A percentile compares a stretch with the other conserved stretches of the same genome.
Conservation (phyloP, 805 yeast genomes). For the Barnettozyma botsteinii region DNA sequence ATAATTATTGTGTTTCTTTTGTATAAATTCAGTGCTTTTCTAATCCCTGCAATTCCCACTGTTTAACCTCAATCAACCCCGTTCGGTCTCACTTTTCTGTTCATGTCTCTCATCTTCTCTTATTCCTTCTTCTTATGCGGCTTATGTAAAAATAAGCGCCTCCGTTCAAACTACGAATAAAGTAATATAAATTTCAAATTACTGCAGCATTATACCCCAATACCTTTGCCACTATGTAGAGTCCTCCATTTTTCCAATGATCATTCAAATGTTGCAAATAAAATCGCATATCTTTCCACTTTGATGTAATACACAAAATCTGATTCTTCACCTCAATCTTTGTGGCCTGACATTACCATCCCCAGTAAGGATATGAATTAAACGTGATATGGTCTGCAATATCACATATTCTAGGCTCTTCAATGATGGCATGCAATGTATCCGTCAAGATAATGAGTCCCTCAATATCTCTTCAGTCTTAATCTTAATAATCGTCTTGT, state of each 20-base stretch:
- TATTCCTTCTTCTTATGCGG: too few species aligned
- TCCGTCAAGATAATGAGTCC: conserved; percentile 56
- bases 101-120: too few species aligned
- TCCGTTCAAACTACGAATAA: too few species aligned
- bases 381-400: conserved; percentile 55
- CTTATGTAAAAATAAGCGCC: too few species aligned
- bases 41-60: too few species aligned
- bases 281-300: conserved; percentile 37
- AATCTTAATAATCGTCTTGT: conserved; percentile 40
- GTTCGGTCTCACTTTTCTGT: too few species aligned
- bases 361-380: conserved; percentile 58
- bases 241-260: conserved; percentile 51
- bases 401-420: conserved; percentile 43
- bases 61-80: too few species aligned
- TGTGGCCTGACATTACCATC: conserved; percentile 47
- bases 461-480: conserved; percentile 37
- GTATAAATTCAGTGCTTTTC: too few species aligned
- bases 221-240: conserved; percentile 10
- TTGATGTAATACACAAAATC: too few species aligned
- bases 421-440: conserved; percentile 47
- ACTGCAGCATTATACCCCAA: conserved; percentile 9
- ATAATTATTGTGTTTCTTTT: too few species aligned
- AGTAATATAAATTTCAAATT: too few species aligned
- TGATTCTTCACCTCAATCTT: too few species aligned
- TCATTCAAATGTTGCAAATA: conserved; percentile 69